Base-by-base conservation (phyloP, 208 protist genomes). In the Wallacemonas rigidus region DNA sequence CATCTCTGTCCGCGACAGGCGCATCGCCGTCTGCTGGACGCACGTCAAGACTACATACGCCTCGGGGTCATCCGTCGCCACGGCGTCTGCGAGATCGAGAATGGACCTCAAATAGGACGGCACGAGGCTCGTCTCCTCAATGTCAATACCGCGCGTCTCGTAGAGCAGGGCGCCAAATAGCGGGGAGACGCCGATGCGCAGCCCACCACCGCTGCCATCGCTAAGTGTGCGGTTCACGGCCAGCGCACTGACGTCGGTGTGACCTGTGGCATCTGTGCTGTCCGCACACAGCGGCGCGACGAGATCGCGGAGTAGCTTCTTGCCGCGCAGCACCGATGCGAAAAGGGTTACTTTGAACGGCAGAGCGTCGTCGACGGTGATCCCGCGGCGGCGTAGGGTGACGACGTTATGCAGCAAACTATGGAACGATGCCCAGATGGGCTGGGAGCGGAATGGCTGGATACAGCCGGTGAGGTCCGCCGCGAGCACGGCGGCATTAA, bases 101-200 rank as follows among this genome's bases (percentile, higher is more conserved):
- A 82, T 75, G n/a, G 68, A 61, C 39, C 44, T 68, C 40, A 86
- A 60, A 35, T 78, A 76, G 14, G 61, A 67, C 39, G 67, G 41
- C 9, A 72, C 54, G 48, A 80, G 71, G 2, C 57, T n/a, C 26
- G 64, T 14, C 41, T 54, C 45, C 15, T 8, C 60, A 3, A 86
- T 35, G 48, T 78, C 72, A 14, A 80, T 70, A 50, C 74, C 67
- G 63, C 69, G 72, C 14, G 77, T 77, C 39, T 75, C 39, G 69
- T 83, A 75, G 5, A 86, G 68, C 6, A 86, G 58, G 12, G 74
- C 17, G 26, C 81, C 81, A 61, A 82, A 81, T 39, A 86, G 60
- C 40, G 76, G 77, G 3, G 81, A 86, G 11, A 68, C 53, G 9
- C 77, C 76, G n/a, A 80, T 65, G 60, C 77, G 15, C 41, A 57